Conservation (phyloP, 768 basidiomycete genomes). For the Rhodotorula paludigena region DNA sequence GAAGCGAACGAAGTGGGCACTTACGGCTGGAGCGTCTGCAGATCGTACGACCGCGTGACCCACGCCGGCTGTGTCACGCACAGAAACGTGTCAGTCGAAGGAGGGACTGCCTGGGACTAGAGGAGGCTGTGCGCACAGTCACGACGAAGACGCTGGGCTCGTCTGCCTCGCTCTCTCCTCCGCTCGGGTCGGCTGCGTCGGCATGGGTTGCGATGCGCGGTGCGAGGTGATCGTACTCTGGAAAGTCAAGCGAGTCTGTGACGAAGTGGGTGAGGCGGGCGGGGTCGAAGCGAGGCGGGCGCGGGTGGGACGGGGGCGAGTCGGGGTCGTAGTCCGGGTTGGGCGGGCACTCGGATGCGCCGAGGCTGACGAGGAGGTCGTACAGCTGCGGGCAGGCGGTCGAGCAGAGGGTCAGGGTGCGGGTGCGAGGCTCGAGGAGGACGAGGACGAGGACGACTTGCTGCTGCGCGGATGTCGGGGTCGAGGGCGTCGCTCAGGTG, state of each 20-base stretch:
- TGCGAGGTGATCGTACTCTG: constrained; percentile 55
- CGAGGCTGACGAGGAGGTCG: constrained; percentile 16
- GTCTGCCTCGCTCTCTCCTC: neutral
- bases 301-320: neutral
- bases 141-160: constrained; percentile 20
- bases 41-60: constrained; percentile 63
- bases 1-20: too few relatives aligned
- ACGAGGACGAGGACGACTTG: neutral
- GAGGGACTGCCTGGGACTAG: too few relatives aligned
- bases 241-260: constrained; percentile 57
- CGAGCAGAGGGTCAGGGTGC: neutral
- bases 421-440: neutral
- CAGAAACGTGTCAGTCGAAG: too few relatives aligned
- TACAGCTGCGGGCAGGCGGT: constrained; percentile 10
- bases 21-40: constrained; percentile 59
- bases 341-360: constrained; percentile 15
- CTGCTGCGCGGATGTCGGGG: too few relatives aligned
- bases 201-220: neutral
- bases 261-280: constrained; percentile 57
- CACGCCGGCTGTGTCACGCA: constrained; percentile 49
- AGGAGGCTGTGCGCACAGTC: constrained; percentile 12
- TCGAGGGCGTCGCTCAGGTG: too few relatives aligned
- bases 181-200: constrained; percentile 44
- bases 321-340: neutral
- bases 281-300: constrained; percentile 26